These are phyloP conservation scores for Citrus glauca DNA, from an alignment of 345 rosid genomes.

Conservation along the genomic window DNA sequence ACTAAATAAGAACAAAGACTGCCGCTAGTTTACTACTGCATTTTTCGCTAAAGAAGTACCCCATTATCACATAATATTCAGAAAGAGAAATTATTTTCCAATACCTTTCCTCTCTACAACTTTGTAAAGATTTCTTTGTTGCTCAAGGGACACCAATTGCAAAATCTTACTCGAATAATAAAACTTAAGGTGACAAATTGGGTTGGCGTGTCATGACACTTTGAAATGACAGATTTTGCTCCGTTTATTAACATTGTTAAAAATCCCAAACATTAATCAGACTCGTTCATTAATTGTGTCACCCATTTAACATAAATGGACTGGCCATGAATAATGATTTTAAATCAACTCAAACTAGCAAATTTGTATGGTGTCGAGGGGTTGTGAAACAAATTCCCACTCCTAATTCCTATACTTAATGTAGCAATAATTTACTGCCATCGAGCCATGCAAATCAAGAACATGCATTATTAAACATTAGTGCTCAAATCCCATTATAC, in stretches of 20 bases:
- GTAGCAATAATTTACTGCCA: not conserved
- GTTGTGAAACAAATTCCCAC: too few relatives aligned
- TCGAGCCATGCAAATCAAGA: not conserved
- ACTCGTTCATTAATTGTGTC: too few relatives aligned
- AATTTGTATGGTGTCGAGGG: too few relatives aligned
- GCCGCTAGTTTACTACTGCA: not conserved
- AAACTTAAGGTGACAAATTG: not conserved
- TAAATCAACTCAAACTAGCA: too few relatives aligned
- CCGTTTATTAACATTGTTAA: too few relatives aligned
- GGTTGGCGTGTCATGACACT: too few relatives aligned
- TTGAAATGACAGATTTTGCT: too few relatives aligned
- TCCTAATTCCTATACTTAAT: not conserved
- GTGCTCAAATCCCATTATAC: constrained; percentile 17
- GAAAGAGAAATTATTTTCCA: not conserved
- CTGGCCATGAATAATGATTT: too few relatives aligned
- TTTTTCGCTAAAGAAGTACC: not conserved
- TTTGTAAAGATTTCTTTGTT: not conserved
- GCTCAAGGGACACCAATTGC: not conserved
- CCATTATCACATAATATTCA: not conserved
- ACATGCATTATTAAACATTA: not conserved
- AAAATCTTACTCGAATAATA: not conserved
- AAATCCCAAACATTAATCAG: too few relatives aligned
- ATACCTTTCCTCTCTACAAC: too few relatives aligned
- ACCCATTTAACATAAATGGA: too few relatives aligned
- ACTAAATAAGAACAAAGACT: not conserved